Percentiles rank a stretch among this genome's conserved stretches.
phyloP scores from a whole-genome alignment of 306 rosid species.

The Trichosanthes cucumerina region DNA sequence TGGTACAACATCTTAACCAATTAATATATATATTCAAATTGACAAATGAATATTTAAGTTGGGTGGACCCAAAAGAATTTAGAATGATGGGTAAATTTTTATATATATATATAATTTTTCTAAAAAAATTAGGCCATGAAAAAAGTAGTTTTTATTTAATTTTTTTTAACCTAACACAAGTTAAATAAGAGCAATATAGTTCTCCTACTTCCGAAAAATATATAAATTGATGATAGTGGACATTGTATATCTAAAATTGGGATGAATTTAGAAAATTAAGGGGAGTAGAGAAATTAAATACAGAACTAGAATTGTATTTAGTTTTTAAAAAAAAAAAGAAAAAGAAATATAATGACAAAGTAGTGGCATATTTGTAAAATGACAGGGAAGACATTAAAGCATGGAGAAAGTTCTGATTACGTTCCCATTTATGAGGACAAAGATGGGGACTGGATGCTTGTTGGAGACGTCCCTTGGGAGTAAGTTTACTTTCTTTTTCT shows the following conservation, averaged over 20 bases:
- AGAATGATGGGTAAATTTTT: too few species aligned
- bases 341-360: not conserved
- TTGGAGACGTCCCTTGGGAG: conserved; percentile 99
- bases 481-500: conserved; percentile 24
- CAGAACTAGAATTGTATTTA: not conserved
- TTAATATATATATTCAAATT: too few species aligned
- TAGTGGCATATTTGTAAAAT: conserved; percentile 9
- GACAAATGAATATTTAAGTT: too few species aligned
- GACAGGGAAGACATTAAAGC: conserved; percentile 68
- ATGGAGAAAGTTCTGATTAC: conserved; percentile 44
- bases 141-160: too few species aligned
- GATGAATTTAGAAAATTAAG: not conserved
- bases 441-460: conserved; percentile 98
- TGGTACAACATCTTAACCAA: too few species aligned
- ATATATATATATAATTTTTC: not conserved
- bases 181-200: not conserved
- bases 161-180: not conserved
- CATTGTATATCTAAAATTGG: not conserved
- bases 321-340: not conserved
- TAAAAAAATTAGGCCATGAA: not conserved
- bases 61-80: not conserved
- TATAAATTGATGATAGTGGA: too few species aligned
- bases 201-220: too few species aligned
- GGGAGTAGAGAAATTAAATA: not conserved
- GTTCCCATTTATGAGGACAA: conserved; percentile 94